Evolutionary conservation across 1,284 basidiomycete genomes (phyloP).

Genomic region (Pseudozyma hubeiensis): DNA sequence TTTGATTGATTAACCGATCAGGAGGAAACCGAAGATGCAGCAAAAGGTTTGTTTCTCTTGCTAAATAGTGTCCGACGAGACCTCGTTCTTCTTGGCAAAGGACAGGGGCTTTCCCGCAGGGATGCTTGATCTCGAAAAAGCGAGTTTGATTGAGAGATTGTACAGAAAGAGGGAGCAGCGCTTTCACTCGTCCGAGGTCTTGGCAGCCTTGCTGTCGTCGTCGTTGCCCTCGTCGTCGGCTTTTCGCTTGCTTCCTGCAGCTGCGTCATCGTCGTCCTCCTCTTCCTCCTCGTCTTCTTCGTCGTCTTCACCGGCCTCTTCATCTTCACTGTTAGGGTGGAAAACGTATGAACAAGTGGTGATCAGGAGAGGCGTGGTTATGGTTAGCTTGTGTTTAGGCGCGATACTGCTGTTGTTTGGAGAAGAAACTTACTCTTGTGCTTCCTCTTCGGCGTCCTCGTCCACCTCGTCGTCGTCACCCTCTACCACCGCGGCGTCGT

Average conservation of each 20-base stretch:
- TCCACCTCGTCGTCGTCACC: constrained; percentile 29
- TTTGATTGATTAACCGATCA: too few species aligned
- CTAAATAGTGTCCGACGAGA: too few species aligned
- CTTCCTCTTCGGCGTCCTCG: constrained; percentile 40
- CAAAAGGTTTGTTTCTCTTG: too few species aligned
- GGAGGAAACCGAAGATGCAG: too few species aligned
- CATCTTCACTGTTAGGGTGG: constrained; percentile 15
- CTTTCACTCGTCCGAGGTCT: constrained; percentile 25
- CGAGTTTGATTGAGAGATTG: not conserved
- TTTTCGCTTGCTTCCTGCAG: constrained; percentile 38
- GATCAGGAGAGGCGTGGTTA: not conserved
- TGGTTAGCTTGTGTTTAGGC: too few species aligned
- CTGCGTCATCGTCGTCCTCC: constrained; percentile 23
- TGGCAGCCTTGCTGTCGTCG: constrained; percentile 43
- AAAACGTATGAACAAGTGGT: not conserved
- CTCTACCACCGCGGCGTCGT: constrained; percentile 33
- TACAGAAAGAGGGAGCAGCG: not conserved
- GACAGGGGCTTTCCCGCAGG: too few species aligned
- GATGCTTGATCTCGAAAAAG: not conserved
- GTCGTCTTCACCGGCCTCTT: constrained; percentile 15
- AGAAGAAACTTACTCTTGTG: constrained; percentile 23
- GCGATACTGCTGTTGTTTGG: not conserved
- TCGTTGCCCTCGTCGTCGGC: constrained; percentile 48
- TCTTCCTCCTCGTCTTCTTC: constrained; percentile 31
- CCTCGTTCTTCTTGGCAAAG: too few species aligned